A percentile compares a stretch with the other conserved stretches of the same genome.
These are phyloP conservation scores for Xylaria sp. DNA, from an alignment of 2,329 filamentous ascomycete genomes.

Conservation along the genomic window DNA sequence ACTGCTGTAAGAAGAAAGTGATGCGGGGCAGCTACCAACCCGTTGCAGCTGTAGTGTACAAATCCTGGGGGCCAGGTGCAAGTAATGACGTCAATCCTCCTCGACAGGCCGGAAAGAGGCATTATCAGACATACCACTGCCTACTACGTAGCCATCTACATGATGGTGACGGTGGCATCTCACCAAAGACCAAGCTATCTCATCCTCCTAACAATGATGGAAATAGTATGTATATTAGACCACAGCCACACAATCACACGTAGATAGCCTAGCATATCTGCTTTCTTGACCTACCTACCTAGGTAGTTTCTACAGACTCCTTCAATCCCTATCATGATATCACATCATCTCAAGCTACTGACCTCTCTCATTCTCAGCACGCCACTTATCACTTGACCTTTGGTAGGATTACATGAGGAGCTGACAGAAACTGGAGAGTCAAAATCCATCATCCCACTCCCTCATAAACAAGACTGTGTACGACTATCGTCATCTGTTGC, in stretches of 20 bases:
- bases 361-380: not conserved
- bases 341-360: not conserved
- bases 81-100: conserved; percentile 28
- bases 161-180: conserved; percentile 1
- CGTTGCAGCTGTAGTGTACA: not conserved
- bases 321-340: not conserved
- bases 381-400: not conserved
- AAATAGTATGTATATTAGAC: conserved; percentile 18
- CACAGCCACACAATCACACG: not conserved
- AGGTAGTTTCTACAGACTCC: not conserved
- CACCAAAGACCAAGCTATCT: conserved; percentile 1
- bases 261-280: not conserved
- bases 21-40: conserved; percentile 7
- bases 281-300: not conserved
- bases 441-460: not conserved
- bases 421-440: not conserved
- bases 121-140: not conserved
- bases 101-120: conserved; percentile 26
- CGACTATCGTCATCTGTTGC: not conserved
- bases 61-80: not conserved
- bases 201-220: not conserved
- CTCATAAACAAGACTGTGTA: not conserved
- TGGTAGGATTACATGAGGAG: not conserved
- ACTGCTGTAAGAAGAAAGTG: not conserved
- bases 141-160: not conserved